Percentiles rank a stretch among this genome's conserved stretches.
Conservation (phyloP, 495 filamentous ascomycete genomes). For the Penicillium turbatum region DNA sequence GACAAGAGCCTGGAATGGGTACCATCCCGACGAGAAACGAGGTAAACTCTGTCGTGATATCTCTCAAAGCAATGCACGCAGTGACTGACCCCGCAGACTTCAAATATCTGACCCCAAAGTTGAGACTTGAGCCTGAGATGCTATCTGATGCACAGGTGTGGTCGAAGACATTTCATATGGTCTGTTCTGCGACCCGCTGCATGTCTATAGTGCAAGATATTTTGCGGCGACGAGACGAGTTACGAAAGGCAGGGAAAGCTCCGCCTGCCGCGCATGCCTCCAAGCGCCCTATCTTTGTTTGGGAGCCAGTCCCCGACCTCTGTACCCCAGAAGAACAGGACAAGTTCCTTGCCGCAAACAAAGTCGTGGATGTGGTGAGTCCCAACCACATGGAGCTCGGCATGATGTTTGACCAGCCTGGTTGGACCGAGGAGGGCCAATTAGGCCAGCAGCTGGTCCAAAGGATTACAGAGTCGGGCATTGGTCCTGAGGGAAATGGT, state of each 20-base stretch:
- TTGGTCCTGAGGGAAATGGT: constrained; percentile 43
- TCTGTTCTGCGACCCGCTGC: constrained; percentile 77
- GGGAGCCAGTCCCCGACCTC: constrained; percentile 91
- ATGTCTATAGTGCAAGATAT: constrained; percentile 65
- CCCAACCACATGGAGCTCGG: constrained; percentile 86
- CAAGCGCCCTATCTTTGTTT: constrained; percentile 69
- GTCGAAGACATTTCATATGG: constrained; percentile 78
- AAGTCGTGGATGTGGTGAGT: constrained; percentile 76
- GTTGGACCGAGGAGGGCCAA: constrained; percentile 44
- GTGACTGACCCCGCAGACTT: constrained; percentile 58
- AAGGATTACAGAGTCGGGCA: constrained; percentile 53
- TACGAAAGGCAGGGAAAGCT: constrained; percentile 26
- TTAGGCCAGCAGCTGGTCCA: constrained; percentile 49
- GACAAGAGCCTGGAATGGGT: constrained; percentile 90
- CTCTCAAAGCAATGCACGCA: constrained; percentile 4
- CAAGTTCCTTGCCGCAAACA: constrained; percentile 64
- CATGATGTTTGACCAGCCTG: constrained; percentile 65
- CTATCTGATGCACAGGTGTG: constrained; percentile 56
- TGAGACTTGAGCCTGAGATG: constrained; percentile 62
- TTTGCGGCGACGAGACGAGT: constrained; percentile 40
- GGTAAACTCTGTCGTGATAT: constrained; percentile 30
- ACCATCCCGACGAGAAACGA: constrained; percentile 55
- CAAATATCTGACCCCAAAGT: constrained; percentile 81
- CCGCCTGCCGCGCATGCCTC: constrained; percentile 21
- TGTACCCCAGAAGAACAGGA: constrained; percentile 73